A percentile compares a stretch with the other conserved stretches of the same genome.
Conservation (phyloP, 2,329 filamentous ascomycete genomes). For the Dactylella cylindrospora region DNA sequence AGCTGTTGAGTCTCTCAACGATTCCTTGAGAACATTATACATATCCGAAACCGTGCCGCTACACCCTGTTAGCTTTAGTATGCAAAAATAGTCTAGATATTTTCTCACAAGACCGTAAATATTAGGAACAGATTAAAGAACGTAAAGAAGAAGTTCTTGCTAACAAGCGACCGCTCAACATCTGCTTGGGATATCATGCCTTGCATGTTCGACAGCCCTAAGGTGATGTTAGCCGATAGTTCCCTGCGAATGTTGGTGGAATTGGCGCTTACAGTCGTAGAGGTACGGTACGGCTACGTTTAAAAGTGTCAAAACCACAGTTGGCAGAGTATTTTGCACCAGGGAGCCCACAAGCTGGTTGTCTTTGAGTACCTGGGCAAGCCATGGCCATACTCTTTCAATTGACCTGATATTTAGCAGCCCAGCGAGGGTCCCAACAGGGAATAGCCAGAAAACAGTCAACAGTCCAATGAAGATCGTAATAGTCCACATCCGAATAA, state of each 20-base stretch:
- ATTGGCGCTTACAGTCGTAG: conserved; percentile 70
- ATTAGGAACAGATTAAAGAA: conserved; percentile 99
- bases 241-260: neutral
- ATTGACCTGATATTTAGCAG: conserved; percentile 81
- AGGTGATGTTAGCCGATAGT: neutral
- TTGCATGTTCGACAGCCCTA: conserved; percentile 77
- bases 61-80: neutral
- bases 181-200: conserved; percentile 95
- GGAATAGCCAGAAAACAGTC: conserved; percentile 82
- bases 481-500: conserved; percentile 77
- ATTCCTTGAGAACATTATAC: conserved; percentile 69
- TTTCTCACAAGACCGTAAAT: conserved; percentile 73
- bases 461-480: conserved; percentile 80
- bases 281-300: conserved; percentile 89
- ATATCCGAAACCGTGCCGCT: conserved; percentile 73
- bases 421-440: conserved; percentile 76
- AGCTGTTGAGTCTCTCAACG: conserved; percentile 74
- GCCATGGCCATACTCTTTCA: conserved; percentile 66
- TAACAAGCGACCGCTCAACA: conserved; percentile 89
- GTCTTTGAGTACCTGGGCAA: conserved; percentile 67
- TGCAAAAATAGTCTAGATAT: no score
- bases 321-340: conserved; percentile 84
- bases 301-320: conserved; percentile 78
- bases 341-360: conserved; percentile 73
- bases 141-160: conserved; percentile 98